Conservation (phyloP, 768 basidiomycete species). For the Porpolomopsis calyptriformis region DNA sequence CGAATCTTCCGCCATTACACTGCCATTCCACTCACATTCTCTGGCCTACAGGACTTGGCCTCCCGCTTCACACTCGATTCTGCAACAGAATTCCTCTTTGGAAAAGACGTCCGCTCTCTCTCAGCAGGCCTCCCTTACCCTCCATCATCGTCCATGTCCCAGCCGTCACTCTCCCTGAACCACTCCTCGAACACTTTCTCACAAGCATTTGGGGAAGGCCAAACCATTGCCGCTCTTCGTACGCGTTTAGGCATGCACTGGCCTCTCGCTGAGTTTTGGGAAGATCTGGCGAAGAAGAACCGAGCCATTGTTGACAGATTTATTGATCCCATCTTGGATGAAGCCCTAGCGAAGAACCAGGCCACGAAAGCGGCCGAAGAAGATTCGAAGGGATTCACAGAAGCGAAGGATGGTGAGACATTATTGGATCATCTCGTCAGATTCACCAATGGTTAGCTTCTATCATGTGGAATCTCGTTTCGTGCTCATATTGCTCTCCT, state of each 20-base stretch:
- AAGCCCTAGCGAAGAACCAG: conserved; percentile 32
- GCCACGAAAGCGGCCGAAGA: conserved; percentile 3
- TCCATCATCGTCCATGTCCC: conserved; percentile 20
- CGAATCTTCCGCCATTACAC: not conserved
- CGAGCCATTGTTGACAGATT: conserved; percentile 37
- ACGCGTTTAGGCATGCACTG: conserved; percentile 29
- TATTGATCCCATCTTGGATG: conserved; percentile 39
- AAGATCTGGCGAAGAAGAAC: conserved; percentile 31
- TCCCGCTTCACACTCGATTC: conserved; percentile 52
- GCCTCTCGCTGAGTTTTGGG: conserved; percentile 47
- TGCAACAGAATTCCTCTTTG: conserved; percentile 53
- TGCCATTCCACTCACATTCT: not conserved
- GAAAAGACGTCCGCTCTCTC: conserved; percentile 39
- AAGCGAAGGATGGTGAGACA: conserved; percentile 30
- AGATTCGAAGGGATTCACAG: conserved; percentile 14
- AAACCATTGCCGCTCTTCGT: conserved; percentile 28
- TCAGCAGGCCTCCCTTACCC: conserved; percentile 43
- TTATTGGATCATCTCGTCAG: conserved; percentile 41
- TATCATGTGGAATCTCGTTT: conserved; percentile 1
- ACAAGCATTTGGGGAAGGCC: conserved; percentile 38
- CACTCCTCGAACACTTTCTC: conserved; percentile 37
- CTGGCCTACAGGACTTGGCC: conserved; percentile 27
- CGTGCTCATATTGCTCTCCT: not conserved
- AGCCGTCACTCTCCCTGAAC: conserved; percentile 8
- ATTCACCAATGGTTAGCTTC: conserved; percentile 36